Conservation (phyloP, 192 early-diverging fungal species). For the Paraglomus brasilianum region DNA sequence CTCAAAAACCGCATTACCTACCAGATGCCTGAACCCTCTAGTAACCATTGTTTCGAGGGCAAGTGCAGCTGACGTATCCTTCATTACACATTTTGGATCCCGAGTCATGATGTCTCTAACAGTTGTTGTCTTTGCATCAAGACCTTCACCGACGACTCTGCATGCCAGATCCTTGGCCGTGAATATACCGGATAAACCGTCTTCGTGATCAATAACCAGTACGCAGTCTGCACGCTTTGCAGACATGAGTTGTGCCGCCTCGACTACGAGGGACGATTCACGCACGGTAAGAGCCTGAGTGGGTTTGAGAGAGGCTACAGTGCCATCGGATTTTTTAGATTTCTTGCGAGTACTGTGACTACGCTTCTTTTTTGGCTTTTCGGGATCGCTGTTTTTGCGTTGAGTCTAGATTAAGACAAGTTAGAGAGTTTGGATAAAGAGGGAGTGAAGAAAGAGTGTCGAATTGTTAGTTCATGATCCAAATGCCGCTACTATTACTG, state of each 20-base stretch:
- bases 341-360: slow-evolving; percentile 38
- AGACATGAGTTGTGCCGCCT: slow-evolving; percentile 89
- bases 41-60: slow-evolving; percentile 79
- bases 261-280: slow-evolving; percentile 70
- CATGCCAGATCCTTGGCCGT: slow-evolving; percentile 97
- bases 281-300: slow-evolving; percentile 81
- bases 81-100: slow-evolving; percentile 85
- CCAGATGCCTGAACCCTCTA: slow-evolving; percentile 79
- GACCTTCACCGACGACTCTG: slow-evolving; percentile 75
- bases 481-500: no score
- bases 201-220: slow-evolving; percentile 88
- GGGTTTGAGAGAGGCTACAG: slow-evolving; percentile 85
- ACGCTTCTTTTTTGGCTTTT: slow-evolving; percentile 47
- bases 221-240: slow-evolving; percentile 94
- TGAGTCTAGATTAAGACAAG: no score
- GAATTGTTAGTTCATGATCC: no score
- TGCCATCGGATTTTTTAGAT: slow-evolving; percentile 62
- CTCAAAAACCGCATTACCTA: slow-evolving; percentile 24
- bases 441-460: no score
- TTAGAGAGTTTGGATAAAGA: no score
- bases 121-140: slow-evolving; percentile 58
- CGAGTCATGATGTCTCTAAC: slow-evolving; percentile 88
- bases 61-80: slow-evolving; percentile 72
- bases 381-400: no score
- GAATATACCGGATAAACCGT: slow-evolving; percentile 88